These are phyloP conservation scores for Capsicum baccatum DNA, from an alignment of 257 asterid genomes.

Conservation along the genomic window DNA sequence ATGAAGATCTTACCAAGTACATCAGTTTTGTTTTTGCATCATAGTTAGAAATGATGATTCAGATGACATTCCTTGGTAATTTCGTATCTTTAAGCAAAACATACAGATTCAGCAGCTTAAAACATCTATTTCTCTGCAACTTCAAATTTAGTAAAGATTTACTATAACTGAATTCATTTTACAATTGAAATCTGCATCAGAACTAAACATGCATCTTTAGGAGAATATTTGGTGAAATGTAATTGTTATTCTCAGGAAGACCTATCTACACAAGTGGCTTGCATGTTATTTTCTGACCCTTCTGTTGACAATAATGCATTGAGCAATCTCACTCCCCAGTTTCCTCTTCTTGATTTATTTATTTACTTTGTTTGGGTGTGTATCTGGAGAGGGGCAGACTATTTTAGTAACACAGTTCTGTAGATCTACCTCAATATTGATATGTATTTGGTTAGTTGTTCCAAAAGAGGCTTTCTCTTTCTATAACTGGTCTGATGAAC, in stretches of 20 bases:
- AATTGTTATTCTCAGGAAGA: conserved; percentile 9
- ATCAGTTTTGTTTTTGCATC: background rate
- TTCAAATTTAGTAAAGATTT: background rate
- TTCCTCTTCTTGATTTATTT: background rate
- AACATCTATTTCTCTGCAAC: conserved; percentile 19
- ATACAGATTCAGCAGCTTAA: background rate
- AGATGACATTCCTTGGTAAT: background rate
- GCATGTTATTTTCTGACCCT: background rate
- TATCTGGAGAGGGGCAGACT: background rate
- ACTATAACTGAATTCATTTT: background rate
- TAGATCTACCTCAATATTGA: conserved; percentile 6
- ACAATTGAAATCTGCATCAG: conserved; percentile 13
- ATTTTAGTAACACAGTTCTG: background rate
- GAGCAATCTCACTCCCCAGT: background rate
- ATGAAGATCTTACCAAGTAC: conserved; percentile 18
- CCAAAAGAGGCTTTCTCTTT: conserved; percentile 1
- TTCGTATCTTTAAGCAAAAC: background rate
- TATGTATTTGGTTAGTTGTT: conserved; percentile 12
- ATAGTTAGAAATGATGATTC: conserved; percentile 5
- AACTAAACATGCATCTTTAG: background rate
- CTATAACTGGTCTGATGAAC: conserved; percentile 21
- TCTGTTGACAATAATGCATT: conserved; percentile 2
- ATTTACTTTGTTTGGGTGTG: background rate
- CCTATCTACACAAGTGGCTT: background rate
- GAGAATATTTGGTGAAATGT: background rate